Conservation (phyloP, 305 asterid species). For the Fraxinus ornus region DNA sequence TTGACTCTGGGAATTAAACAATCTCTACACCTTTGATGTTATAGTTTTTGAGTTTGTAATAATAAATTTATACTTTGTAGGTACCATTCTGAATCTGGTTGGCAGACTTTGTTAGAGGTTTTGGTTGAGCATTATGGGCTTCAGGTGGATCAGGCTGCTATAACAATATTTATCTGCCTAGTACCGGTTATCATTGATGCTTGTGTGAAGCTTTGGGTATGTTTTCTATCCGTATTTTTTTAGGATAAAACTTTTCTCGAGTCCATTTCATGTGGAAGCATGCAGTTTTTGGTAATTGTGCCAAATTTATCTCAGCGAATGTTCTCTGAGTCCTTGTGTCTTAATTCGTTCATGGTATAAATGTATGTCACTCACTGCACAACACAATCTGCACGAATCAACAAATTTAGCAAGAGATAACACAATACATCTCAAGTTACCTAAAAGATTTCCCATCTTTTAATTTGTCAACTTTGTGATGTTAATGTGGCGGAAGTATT, state of each 20-base stretch:
- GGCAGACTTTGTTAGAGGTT: constrained; percentile 81
- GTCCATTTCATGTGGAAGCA: background rate
- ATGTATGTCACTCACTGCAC: background rate
- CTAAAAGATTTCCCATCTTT: background rate
- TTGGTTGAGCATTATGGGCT: constrained; percentile 80
- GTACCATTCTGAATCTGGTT: constrained; percentile 91
- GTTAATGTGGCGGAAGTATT: background rate
- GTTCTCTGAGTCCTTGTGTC: background rate
- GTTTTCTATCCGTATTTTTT: constrained; percentile 25
- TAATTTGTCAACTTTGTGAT: background rate
- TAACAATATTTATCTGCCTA: constrained; percentile 70
- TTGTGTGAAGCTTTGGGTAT: constrained; percentile 93
- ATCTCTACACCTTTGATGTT: background rate
- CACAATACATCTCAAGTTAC: background rate
- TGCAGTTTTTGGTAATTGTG: background rate
- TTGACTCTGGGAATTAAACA: background rate
- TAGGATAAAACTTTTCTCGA: no score
- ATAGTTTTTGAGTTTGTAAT: background rate
- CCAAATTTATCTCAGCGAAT: background rate
- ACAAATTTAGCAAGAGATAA: background rate
- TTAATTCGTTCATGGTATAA: background rate
- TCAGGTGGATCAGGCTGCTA: constrained; percentile 68
- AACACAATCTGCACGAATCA: background rate
- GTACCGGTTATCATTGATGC: constrained; percentile 84
- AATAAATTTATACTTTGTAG: constrained; percentile 39